Conservation (phyloP, 352 stramenopile species). For the Halophytophthora batemanensis region DNA sequence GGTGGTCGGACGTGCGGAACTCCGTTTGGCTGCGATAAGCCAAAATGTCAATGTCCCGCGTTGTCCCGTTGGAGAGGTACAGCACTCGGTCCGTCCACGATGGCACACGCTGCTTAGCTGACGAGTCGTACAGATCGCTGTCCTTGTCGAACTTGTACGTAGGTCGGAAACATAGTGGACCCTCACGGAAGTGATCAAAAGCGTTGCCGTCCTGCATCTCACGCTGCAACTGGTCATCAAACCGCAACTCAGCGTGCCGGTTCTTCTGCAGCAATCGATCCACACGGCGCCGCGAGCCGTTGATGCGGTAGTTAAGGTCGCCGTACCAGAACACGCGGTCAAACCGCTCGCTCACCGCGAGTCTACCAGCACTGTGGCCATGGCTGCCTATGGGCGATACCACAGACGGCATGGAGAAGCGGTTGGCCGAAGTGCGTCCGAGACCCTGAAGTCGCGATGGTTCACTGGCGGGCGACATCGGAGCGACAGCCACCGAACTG, state of each 20-base stretch:
- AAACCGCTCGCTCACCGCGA: slow-evolving; percentile 54
- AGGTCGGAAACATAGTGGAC: slow-evolving; percentile 88
- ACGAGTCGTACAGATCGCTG: slow-evolving; percentile 91
- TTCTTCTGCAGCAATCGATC: slow-evolving; percentile 74
- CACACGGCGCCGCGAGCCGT: slow-evolving; percentile 87
- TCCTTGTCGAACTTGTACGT: slow-evolving; percentile 97
- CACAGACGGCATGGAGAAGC: slow-evolving; percentile 24
- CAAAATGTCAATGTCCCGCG: slow-evolving; percentile 47
- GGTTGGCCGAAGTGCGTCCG: slow-evolving; percentile 23
- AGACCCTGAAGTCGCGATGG: slow-evolving; percentile 20
- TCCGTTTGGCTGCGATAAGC: slow-evolving; percentile 65
- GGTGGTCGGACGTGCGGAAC: slow-evolving; percentile 75
- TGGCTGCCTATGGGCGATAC: slow-evolving; percentile 3
- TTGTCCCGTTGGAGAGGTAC: slow-evolving; percentile 57
- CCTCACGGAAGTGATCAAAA: slow-evolving; percentile 90
- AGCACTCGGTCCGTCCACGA: slow-evolving; percentile 97
- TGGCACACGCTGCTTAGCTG: slow-evolving; percentile 92
- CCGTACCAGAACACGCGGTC: slow-evolving; percentile 93
- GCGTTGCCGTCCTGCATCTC: slow-evolving; percentile 78
- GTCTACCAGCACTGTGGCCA: slow-evolving; percentile 4
- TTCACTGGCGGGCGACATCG: slow-evolving; percentile 1
- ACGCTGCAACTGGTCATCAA: slow-evolving; percentile 89
- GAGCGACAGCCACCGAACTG: slow-evolving; percentile 7
- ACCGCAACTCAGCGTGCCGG: slow-evolving; percentile 75
- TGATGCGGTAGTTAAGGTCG: slow-evolving; percentile 94